Evolutionary conservation across 2,329 filamentous ascomycete genomes (phyloP).

Genomic region (Canariomyces notabilis): DNA sequence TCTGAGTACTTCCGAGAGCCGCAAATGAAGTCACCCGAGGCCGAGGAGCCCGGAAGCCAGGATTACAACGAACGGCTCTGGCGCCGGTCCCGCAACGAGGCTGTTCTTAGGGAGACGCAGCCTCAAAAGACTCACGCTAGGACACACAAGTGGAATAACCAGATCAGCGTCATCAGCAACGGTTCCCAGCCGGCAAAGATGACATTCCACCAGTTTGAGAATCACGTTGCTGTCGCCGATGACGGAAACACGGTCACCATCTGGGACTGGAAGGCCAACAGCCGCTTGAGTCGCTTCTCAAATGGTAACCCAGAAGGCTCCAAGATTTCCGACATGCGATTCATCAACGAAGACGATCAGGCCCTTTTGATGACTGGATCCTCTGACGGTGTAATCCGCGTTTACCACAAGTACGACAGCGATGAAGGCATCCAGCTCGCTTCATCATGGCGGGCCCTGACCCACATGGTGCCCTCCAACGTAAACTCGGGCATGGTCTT

Average conservation of each 20-base stretch:
- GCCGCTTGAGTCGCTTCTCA: conserved; percentile 75
- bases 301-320: conserved; percentile 91
- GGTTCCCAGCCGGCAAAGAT: conserved; percentile 84
- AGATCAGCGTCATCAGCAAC: conserved; percentile 80
- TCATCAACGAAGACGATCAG: conserved; percentile 98
- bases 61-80: conserved; percentile 95
- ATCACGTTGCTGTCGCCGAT: conserved; percentile 89
- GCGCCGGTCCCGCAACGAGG: conserved; percentile 88
- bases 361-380: conserved; percentile 92
- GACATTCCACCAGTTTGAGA: conserved; percentile 96
- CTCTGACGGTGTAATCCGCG: conserved; percentile 87
- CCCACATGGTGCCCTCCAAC: conserved; percentile 89
- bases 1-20: conserved; percentile 97
- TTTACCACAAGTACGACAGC: conserved; percentile 88
- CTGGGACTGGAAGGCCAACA: conserved; percentile 86
- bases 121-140: conserved; percentile 86
- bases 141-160: conserved; percentile 79
- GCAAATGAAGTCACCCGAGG: conserved; percentile 94
- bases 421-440: conserved; percentile 74
- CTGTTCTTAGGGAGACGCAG: conserved; percentile 86
- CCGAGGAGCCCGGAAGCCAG: conserved; percentile 90
- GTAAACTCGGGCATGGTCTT: conserved; percentile 94
- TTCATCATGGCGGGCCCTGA: conserved; percentile 84
- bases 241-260: conserved; percentile 85
- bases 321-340: conserved; percentile 88